A percentile compares a stretch with the other conserved stretches of the same genome.
Conservation (phyloP, 2,329 filamentous ascomycete genomes). For the Fusarium kyushuense region DNA sequence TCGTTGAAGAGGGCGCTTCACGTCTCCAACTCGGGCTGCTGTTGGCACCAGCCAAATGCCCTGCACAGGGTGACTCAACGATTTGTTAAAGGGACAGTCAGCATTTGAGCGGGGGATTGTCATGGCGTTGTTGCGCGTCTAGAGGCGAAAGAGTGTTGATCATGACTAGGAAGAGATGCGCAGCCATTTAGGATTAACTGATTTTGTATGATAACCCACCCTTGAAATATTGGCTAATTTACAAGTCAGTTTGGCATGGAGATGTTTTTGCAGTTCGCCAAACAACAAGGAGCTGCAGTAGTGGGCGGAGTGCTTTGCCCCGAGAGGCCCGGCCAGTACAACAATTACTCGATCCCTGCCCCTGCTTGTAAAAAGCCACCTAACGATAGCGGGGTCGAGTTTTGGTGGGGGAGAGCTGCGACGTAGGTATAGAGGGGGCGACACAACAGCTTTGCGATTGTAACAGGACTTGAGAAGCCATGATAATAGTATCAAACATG, state of each 20-base stretch:
- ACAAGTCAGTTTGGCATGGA: slow-evolving; percentile 3
- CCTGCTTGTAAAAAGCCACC: slow-evolving; percentile 27
- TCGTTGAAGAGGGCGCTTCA: slow-evolving; percentile 32
- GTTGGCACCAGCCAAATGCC: slow-evolving; percentile 37
- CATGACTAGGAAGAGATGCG: slow-evolving; percentile 2
- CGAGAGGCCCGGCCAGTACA: slow-evolving; percentile 40
- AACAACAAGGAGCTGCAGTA: slow-evolving; percentile 42
- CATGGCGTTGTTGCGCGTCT: slow-evolving; percentile 8
- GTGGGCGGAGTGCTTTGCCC: slow-evolving; percentile 46
- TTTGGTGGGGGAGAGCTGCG: slow-evolving; percentile 43
- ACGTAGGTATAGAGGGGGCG: slow-evolving; percentile 24
- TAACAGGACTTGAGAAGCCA: not conserved
- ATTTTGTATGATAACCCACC: slow-evolving; percentile 12
- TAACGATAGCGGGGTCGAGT: slow-evolving; percentile 38
- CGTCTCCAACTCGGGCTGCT: slow-evolving; percentile 27
- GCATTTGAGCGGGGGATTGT: slow-evolving; percentile 16
- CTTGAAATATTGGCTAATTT: slow-evolving; percentile 28
- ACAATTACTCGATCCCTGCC: slow-evolving; percentile 15
- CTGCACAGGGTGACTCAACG: slow-evolving; percentile 32
- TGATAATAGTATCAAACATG: not conserved
- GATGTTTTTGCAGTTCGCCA: slow-evolving; percentile 37
- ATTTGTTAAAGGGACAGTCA: slow-evolving; percentile 31
- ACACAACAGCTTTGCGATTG: slow-evolving; percentile 14
- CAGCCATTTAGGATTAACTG: slow-evolving; percentile 7
- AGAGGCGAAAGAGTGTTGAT: slow-evolving; percentile 2